Evolutionary conservation across 129 eudicot genomes (phyloP).

Genomic region (Kitagawia praeruptora): DNA sequence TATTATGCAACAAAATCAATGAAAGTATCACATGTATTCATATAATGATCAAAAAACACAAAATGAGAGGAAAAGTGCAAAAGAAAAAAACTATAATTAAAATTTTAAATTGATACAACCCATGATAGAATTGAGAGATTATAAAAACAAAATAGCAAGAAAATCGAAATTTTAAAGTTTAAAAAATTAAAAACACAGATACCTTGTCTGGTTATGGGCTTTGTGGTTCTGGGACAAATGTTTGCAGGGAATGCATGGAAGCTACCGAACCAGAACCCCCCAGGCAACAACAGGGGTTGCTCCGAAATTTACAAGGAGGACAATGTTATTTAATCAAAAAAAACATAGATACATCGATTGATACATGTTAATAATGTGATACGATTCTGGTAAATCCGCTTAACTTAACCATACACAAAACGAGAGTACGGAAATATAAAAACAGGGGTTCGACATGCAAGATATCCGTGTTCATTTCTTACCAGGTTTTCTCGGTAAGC

Average conservation of each 20-base stretch:
- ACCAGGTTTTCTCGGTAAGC: not conserved
- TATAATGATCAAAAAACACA: not conserved
- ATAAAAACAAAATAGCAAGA: not conserved
- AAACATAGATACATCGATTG: not conserved
- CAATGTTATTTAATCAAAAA: not conserved
- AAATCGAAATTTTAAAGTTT: not conserved
- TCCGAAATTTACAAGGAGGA: not conserved
- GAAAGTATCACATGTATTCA: not conserved
- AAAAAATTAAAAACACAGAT: not conserved
- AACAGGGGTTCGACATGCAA: not conserved
- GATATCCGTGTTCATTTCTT: conserved; percentile 10
- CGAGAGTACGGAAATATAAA: not conserved
- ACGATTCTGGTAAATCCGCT: too few relatives aligned
- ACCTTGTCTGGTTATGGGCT: conserved; percentile 11
- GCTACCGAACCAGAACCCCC: conserved; percentile 9
- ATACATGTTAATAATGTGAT: not conserved
- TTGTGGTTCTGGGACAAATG: conserved; percentile 20
- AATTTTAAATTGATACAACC: too few relatives aligned
- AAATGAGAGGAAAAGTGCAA: not conserved
- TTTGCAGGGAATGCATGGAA: not conserved
- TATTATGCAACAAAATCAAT: not conserved
- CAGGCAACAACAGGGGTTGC: conserved; percentile 9
- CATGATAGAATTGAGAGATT: not conserved
- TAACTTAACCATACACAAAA: not conserved
- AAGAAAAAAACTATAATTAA: not conserved